A percentile compares a stretch with the other conserved stretches of the same genome.
These are phyloP conservation scores for Gracilariopsis chorda DNA, from an alignment of 23 red algal genomes.

Conservation along the genomic window DNA sequence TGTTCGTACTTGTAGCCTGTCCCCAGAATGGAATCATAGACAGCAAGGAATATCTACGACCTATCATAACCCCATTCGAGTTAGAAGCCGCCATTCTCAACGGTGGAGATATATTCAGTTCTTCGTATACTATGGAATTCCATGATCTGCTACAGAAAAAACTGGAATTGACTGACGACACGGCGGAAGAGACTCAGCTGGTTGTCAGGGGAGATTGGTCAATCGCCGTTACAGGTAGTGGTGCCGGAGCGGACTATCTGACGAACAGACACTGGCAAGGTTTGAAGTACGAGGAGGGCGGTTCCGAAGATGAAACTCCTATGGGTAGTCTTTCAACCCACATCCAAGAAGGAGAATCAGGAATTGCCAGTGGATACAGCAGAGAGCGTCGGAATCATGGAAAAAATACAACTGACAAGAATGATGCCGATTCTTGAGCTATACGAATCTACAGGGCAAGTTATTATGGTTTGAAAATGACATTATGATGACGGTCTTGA, in stretches of 20 bases:
- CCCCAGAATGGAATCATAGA: slow-evolving; percentile 58
- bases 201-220: slow-evolving; percentile 34
- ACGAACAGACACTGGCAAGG: slow-evolving; percentile 48
- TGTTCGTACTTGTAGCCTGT: slow-evolving; percentile 82
- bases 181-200: background rate
- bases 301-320: slow-evolving; percentile 1
- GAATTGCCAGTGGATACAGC: slow-evolving; percentile 51
- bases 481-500: no score
- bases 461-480: no score
- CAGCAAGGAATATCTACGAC: slow-evolving; percentile 56
- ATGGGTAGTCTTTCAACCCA: slow-evolving; percentile 11
- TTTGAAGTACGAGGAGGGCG: slow-evolving; percentile 26
- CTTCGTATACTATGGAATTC: slow-evolving; percentile 55
- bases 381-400: no score
- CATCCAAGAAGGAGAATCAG: slow-evolving; percentile 36
- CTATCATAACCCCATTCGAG: slow-evolving; percentile 82
- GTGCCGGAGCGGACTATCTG: slow-evolving; percentile 43
- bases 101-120: slow-evolving; percentile 47
- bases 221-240: background rate
- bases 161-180: background rate
- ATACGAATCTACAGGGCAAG: no score
- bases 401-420: no score
- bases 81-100: slow-evolving; percentile 45
- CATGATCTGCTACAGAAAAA: slow-evolving; percentile 15
- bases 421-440: no score